Base-by-base conservation (phyloP, 768 basidiomycete species). In the Daedaleopsis nitida region DNA sequence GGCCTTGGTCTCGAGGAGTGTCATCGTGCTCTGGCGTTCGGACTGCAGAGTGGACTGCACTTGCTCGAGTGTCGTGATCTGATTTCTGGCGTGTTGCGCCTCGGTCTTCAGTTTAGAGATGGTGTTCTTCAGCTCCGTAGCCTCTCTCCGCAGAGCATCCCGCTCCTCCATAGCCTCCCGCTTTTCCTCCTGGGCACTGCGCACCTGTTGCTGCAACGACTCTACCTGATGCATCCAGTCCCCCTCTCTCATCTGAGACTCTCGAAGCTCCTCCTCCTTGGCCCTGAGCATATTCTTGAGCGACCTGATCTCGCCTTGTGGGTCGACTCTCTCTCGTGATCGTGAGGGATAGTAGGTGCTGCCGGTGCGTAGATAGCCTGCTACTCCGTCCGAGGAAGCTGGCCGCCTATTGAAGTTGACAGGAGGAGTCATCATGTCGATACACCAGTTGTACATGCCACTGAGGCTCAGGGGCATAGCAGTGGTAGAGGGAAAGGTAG, bases 1-100 rank as follows among this genome's bases (percentile, higher is more conserved):
- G 5, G 79, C 79, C 38, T 82, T 76, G 43, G 75, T 68, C n/a
- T 71, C 66, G 45, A 78, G 62, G 1, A 72, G 57, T 5, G 19
- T 35, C 37, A 65, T 67, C 16, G 60, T 59, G 37, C 66, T 51
- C 1, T 70, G 65, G 0, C 24, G 52, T 13, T 72, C 65, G 37
- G 62, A 65, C 14, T 60, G 52, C 14, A 65, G 23, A 37, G n/a
- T 1, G 37, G 64, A 68, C 8, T 74, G 42, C 24, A 54, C 66
- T 12, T 69, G 70, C 38, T 71, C 17, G 9, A 63, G 57, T 6
- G 13, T 10, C 12, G 3, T 17, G 21, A 44, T 21, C 5, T 32
- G 24, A 13, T 2, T 5, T 2, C 19, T 11, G 9, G 42, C 21
- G 3, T 48, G 16, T 11, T 13, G 13, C 12, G 23, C 57, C 16